Evolutionary conservation across 108 stramenopile species (phyloP).

Genomic region (Discostella stelligeroides): DNA sequence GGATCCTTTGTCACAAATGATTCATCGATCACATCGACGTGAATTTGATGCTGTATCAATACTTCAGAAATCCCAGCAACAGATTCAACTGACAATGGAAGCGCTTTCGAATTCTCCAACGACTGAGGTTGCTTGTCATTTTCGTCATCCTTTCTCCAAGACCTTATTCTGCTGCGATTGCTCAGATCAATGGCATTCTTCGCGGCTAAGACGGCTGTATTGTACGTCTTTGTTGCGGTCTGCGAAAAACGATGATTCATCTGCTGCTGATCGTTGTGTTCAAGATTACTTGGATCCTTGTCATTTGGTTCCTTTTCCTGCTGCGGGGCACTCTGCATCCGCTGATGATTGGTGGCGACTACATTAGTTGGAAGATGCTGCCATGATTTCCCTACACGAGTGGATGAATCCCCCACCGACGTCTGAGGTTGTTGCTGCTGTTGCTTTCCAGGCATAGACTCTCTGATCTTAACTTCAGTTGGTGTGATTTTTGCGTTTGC

Average conservation of each 20-base stretch:
- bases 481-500: no score
- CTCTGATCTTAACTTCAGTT: no score
- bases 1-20: conserved; percentile 4
- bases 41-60: neutral
- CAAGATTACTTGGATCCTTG: neutral
- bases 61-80: no score
- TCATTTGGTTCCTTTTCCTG: conserved; percentile 2
- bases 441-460: no score
- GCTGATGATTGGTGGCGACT: neutral
- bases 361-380: neutral
- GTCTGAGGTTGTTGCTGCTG: no score
- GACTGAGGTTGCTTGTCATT: neutral
- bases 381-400: neutral
- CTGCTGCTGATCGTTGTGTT: conserved; percentile 14
- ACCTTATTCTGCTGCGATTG: conserved; percentile 27
- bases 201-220: conserved; percentile 51
- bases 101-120: no score
- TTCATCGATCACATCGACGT: neutral
- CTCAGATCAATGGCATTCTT: conserved; percentile 47
- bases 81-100: neutral
- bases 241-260: neutral
- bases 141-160: neutral
- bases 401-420: no score
- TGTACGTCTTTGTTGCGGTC: conserved; percentile 20
- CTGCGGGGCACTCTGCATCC: neutral